Evolutionary conservation across 257 asterid species (phyloP).

Genomic region (Linaria vulgaris): DNA sequence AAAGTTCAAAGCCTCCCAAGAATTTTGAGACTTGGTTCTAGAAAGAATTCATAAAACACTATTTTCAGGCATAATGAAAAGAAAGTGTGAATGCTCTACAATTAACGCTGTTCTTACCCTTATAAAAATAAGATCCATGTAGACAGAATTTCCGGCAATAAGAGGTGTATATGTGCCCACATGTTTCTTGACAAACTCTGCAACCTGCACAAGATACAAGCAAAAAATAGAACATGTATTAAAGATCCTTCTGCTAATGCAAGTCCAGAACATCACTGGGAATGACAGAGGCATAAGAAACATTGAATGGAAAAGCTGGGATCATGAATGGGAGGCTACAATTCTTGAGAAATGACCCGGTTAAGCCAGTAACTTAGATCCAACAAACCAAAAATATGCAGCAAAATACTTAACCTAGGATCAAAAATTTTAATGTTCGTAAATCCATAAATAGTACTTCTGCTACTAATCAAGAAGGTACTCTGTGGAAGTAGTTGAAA

Average conservation of each 20-base stretch:
- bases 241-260: neutral
- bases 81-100: neutral
- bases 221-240: neutral
- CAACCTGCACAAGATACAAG: slow-evolving; percentile 51
- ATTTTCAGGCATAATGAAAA: neutral
- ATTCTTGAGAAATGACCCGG: too few species aligned
- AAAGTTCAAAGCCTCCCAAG: neutral
- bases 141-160: slow-evolving; percentile 91
- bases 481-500: too few species aligned
- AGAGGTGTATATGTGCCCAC: slow-evolving; percentile 61
- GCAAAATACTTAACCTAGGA: slow-evolving; percentile 1
- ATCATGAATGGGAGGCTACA: too few species aligned
- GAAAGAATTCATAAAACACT: neutral
- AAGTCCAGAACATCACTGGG: too few species aligned
- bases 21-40: slow-evolving; percentile 2
- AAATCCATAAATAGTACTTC: too few species aligned
- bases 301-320: too few species aligned
- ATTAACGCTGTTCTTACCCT: slow-evolving; percentile 52
- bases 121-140: slow-evolving; percentile 71
- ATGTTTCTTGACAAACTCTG: slow-evolving; percentile 73
- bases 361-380: too few species aligned
- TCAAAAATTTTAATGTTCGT: neutral
- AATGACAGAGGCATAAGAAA: too few species aligned
- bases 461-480: neutral
- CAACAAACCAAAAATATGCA: neutral